Conservation (phyloP, 176 grass and related monocot species). For the Aegilops longissima region DNA sequence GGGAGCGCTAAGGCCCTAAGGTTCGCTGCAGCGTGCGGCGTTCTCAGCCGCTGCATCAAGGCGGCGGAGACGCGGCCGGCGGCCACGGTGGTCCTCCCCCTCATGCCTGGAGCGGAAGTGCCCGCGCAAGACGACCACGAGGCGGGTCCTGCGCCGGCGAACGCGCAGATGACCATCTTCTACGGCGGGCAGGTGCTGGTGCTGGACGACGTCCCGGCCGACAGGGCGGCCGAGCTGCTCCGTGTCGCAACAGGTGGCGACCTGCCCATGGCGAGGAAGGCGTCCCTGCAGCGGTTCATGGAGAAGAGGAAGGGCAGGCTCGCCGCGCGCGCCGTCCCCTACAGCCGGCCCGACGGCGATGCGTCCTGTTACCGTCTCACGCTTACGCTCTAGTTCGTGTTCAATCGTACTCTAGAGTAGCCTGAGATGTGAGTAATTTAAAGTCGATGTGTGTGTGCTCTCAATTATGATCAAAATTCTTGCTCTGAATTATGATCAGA, state of each 20-base stretch:
- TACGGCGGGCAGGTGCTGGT: constrained; percentile 41
- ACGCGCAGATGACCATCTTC: constrained; percentile 54
- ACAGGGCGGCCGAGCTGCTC: constrained; percentile 27
- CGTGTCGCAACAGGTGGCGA: constrained; percentile 10
- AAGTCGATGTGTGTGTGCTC: neutral
- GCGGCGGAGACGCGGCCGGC: neutral
- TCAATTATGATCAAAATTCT: neutral
- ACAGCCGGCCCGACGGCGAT: constrained; percentile 2
- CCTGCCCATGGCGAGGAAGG: constrained; percentile 61
- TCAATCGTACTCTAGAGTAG: neutral
- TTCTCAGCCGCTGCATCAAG: too few species aligned
- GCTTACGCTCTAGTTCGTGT: constrained; percentile 12
- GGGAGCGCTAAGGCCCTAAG: too few species aligned
- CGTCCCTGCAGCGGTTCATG: constrained; percentile 66
- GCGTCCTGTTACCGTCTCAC: neutral
- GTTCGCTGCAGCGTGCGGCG: too few species aligned
- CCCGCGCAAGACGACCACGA: neutral
- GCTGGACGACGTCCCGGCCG: neutral
- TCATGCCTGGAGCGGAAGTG: constrained; percentile 32
- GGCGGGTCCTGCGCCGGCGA: neutral
- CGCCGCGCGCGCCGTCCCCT: constrained; percentile 20
- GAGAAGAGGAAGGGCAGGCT: constrained; percentile 56
- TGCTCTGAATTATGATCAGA: neutral
- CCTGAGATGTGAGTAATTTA: neutral
- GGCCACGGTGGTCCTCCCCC: neutral